A percentile compares a stretch with the other conserved stretches of the same genome.
phyloP scores from a whole-genome alignment of 2,329 filamentous ascomycete species.

The Alternaria sp. region DNA sequence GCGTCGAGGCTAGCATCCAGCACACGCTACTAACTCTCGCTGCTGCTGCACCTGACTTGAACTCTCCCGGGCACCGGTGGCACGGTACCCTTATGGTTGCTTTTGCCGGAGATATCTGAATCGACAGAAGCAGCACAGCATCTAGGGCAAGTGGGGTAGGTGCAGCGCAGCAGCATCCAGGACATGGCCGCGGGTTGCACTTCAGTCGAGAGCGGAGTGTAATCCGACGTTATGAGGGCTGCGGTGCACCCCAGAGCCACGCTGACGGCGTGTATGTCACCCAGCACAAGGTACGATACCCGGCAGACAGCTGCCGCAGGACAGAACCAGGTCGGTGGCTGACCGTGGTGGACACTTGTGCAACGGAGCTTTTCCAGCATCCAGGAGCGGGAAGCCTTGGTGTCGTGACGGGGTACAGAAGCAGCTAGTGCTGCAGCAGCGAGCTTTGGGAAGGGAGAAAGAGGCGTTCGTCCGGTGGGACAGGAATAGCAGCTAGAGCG shows the following conservation, averaged over 20 bases:
- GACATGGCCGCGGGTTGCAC: constrained; percentile 10
- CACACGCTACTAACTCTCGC: background rate
- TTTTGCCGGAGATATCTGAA: constrained; percentile 23
- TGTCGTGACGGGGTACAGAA: constrained; percentile 26
- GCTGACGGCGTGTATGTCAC: constrained; percentile 31
- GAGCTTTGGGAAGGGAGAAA: constrained; percentile 26
- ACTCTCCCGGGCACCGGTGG: constrained; percentile 33
- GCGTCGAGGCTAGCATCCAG: constrained; percentile 17
- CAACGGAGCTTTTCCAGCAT: constrained; percentile 32
- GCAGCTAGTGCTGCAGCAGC: constrained; percentile 33
- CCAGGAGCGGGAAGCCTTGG: constrained; percentile 32
- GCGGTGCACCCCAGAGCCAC: constrained; percentile 38
- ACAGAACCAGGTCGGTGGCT: constrained; percentile 45
- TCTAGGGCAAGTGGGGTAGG: constrained; percentile 19
- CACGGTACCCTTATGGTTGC: constrained; percentile 37
- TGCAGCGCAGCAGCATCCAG: constrained; percentile 26
- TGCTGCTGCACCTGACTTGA: background rate
- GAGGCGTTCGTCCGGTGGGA: constrained; percentile 33
- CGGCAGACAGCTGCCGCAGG: constrained; percentile 42
- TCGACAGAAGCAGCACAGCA: constrained; percentile 24
- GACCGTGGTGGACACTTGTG: constrained; percentile 27
- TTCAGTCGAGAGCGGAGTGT: constrained; percentile 23
- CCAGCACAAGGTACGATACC: constrained; percentile 33
- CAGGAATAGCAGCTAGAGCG: constrained; percentile 30
- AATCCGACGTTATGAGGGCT: constrained; percentile 31